These are phyloP conservation scores for Saprolegnia diclina DNA, from an alignment of 352 stramenopile species.

Conservation along the genomic window DNA sequence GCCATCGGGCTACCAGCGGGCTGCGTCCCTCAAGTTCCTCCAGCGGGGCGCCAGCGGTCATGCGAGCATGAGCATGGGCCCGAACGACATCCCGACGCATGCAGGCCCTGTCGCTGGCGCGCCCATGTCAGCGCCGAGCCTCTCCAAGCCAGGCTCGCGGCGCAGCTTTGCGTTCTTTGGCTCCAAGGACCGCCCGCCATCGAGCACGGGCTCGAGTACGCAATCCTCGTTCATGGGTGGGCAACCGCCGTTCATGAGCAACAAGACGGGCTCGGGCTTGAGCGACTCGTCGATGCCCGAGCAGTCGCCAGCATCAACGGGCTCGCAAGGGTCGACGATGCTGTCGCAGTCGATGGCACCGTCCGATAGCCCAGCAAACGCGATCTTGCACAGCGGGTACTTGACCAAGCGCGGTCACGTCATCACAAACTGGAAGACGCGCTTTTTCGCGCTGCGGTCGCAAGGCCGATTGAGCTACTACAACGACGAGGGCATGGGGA, in stretches of 20 bases:
- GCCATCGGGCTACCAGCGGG: neutral
- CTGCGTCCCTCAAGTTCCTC: neutral
- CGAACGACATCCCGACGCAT: neutral
- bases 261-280: neutral
- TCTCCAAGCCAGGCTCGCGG: slow-evolving; percentile 12
- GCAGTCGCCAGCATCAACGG: slow-evolving; percentile 2
- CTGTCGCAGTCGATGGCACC: neutral
- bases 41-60: neutral
- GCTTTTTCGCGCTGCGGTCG: slow-evolving; percentile 79
- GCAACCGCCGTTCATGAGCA: neutral
- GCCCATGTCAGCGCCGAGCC: neutral
- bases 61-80: slow-evolving; percentile 19
- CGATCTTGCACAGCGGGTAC: slow-evolving; percentile 41
- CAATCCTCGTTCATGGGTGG: slow-evolving; percentile 6
- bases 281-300: neutral
- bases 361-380: neutral
- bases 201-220: neutral
- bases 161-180: slow-evolving; percentile 27
- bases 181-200: slow-evolving; percentile 6
- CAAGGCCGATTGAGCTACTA: slow-evolving; percentile 80
- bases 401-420: slow-evolving; percentile 83
- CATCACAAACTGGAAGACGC: slow-evolving; percentile 88
- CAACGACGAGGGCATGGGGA: slow-evolving; percentile 73
- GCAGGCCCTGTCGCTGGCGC: too few relatives aligned
- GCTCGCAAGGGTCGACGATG: slow-evolving; percentile 2